Conservation (phyloP, 2,329 filamentous ascomycete genomes). For the Phoma herbarum region DNA sequence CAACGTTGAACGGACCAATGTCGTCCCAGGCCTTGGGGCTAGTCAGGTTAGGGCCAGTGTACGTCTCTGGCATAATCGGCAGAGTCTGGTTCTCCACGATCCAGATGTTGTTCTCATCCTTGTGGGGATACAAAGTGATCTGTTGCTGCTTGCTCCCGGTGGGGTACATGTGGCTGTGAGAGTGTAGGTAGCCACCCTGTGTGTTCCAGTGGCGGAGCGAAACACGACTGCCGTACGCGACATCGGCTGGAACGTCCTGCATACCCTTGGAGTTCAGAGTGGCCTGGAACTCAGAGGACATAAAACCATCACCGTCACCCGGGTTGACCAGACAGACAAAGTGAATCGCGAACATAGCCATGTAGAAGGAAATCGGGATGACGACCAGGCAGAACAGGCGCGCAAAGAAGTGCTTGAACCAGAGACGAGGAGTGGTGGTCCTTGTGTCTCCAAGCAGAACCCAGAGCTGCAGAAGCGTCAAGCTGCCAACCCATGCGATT, state of each 20-base stretch:
- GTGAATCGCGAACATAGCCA: slow-evolving; percentile 97
- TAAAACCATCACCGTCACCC: slow-evolving; percentile 97
- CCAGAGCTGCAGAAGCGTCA: slow-evolving; percentile 94
- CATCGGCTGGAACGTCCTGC: slow-evolving; percentile 92
- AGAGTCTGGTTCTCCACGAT: slow-evolving; percentile 96
- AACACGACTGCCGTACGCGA: slow-evolving; percentile 87
- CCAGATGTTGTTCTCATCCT: slow-evolving; percentile 98
- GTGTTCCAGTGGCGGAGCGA: slow-evolving; percentile 94
- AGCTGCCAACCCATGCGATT: slow-evolving; percentile 93
- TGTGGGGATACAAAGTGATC: slow-evolving; percentile 97
- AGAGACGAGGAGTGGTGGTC: slow-evolving; percentile 83
- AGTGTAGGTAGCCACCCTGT: slow-evolving; percentile 96
- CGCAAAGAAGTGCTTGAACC: slow-evolving; percentile 93
- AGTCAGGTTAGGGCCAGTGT: slow-evolving; percentile 78
- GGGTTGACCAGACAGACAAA: slow-evolving; percentile 93
- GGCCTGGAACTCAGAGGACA: slow-evolving; percentile 99
- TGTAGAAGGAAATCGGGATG: slow-evolving; percentile 89
- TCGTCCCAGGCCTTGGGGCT: slow-evolving; percentile 87
- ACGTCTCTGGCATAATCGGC: slow-evolving; percentile 68
- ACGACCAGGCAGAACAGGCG: slow-evolving; percentile 90
- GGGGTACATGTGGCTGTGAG: slow-evolving; percentile 96
- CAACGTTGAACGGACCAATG: slow-evolving; percentile 72
- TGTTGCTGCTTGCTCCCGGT: slow-evolving; percentile 98
- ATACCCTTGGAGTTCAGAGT: slow-evolving; percentile 96
- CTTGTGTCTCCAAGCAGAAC: slow-evolving; percentile 88